Conservation (phyloP, 169 alveolate genomes). For the Blepharisma undulans region DNA sequence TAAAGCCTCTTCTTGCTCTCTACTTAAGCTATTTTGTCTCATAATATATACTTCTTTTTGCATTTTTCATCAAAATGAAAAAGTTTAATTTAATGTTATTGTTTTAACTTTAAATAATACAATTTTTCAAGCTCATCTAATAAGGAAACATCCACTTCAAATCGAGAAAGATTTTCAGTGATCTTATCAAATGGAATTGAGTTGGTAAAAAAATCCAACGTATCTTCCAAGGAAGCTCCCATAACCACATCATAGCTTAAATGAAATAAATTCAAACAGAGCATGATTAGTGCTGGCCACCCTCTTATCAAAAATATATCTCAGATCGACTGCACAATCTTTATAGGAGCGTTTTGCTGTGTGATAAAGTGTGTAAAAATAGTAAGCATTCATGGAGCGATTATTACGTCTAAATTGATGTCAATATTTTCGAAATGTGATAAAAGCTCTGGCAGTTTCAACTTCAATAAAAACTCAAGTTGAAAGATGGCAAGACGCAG, state of each 20-base stretch:
- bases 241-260: not conserved
- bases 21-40: not conserved
- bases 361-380: not conserved
- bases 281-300: conserved; percentile 1
- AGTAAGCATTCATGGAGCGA: not conserved
- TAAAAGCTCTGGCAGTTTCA: not conserved
- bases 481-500: not conserved
- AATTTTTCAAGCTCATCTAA: not conserved
- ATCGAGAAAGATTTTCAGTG: not conserved
- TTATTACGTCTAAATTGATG: not conserved
- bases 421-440: not conserved
- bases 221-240: not conserved
- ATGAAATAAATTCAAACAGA: not conserved
- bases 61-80: not conserved
- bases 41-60: too few relatives aligned
- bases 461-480: not conserved
- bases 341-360: not conserved
- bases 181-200: not conserved
- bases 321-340: not conserved
- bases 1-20: not conserved
- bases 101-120: not conserved
- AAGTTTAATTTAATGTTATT: too few relatives aligned
- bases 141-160: not conserved
- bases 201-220: not conserved
- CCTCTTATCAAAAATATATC: not conserved